Base-by-base conservation (phyloP, 2,329 filamentous ascomycete species). In the Chaetomiaceae sp. region DNA sequence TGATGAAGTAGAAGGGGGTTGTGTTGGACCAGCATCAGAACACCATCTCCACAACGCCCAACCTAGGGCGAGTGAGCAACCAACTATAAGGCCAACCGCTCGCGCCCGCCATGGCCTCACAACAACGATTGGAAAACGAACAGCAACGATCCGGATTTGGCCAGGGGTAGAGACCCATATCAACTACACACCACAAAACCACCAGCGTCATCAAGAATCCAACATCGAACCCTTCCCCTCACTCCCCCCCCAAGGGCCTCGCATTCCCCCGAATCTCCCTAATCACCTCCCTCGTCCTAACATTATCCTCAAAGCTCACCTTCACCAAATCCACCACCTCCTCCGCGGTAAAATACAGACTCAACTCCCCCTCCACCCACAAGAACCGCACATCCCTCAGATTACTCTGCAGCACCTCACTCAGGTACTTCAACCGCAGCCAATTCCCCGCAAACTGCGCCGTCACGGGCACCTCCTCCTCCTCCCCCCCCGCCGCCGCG, bases 361-460 rank as follows among this genome's bases (percentile, higher is more conserved):
- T 84, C 37, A 86, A 70, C 65, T 85, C 82, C 66, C 81, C 82
- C 57, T 86, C 82, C 61, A 79, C 75, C 83, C 83, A 86, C 33
- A 86, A 66, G 57, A 74, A 85, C 53, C 73, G 75, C 51, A 86
- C 78, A 57, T 86, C 83, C 57, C 78, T 78, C 48, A 86, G 70
- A 62, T 86, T 85, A 60, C 81, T 84, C 70, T 86, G 82, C 58
- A 86, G 70, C 25, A 86, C 77, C 65, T 86, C 79, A 57, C 78
- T 78, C 16, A 86, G 71, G 60, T 80, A 86, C 67, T 85, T 81
- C 54, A 86, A 73, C 44, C 82, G 75, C 53, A 86, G 71, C 83
- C 83, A 86, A 44, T 74, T 76, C 2, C 75, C 72, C 4, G 81
- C 80, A 58, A 84, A 85, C 62, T 85, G 80, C 3, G 79, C 74